Evolutionary conservation across 768 basidiomycete species (phyloP), one percentile per base, ranked within the genome.

Genomic region (Scleroderma citrinum): DNA sequence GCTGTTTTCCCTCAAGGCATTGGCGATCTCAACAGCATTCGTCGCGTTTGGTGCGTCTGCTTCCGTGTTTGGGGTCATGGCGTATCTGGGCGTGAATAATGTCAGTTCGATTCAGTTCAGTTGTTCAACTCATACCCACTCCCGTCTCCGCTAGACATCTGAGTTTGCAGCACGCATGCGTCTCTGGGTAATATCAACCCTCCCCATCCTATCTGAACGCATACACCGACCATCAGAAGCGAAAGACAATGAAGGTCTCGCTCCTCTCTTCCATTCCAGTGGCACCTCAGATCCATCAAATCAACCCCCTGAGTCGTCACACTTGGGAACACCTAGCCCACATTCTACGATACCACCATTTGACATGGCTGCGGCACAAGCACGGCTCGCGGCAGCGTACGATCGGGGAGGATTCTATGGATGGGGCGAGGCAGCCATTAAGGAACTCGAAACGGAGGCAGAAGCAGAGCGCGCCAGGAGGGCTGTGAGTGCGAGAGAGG

Each of bases 121-220:
- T 21, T 52, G 41, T 39, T 23, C 19, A 51, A 14, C 44, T 24
- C 47, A 24, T 26, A 26, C 40, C 34, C 45, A 12, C 47, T 30
- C 17, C 21, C 49, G 10, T 42, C 45, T 34, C 53, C 16, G 52
- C 26, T 29, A 84, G 80, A 78, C 76, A 1, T 64, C 74, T 39
- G 78, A 85, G 47, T 86, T 87, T 54, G 79, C 79, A 1, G 63
- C 71, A 8, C 66, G 70, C 41, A 82, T 84, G 80, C 80, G 82
- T 10, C 49, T 56, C 4, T 59, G 73, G 2, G 61, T 87, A 6
- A 69, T 72, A 38, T 60, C 65, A 0, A 59, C 68, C n/a, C 69
- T 81, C 59, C 81, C 82, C 0, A 59, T 64, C 17, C 65, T 87
- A 13, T 71, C 75, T 0, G 64, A 73, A 0, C 72, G 74, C 24